phyloP scores from a whole-genome alignment of 352 stramenopile genomes.

The Globisporangium yorkense region DNA sequence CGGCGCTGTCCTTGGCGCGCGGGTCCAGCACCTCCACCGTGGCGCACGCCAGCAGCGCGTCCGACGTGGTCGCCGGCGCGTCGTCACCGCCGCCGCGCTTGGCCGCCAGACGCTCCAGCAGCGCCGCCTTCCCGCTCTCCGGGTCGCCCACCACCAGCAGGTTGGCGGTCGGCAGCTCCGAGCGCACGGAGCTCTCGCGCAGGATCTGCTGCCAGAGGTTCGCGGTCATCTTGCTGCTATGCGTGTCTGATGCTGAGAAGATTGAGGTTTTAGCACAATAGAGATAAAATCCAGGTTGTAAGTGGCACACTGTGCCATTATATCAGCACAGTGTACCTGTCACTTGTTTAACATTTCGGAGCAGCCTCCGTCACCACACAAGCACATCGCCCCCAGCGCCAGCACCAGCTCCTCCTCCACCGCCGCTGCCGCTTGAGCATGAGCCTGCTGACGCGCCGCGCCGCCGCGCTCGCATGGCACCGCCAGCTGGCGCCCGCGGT shows the following conservation, averaged over 20 bases:
- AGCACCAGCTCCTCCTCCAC: too few species aligned
- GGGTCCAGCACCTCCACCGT: conserved; percentile 67
- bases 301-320: too few species aligned
- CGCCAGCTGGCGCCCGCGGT: conserved; percentile 6
- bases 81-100: conserved; percentile 23
- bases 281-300: too few species aligned
- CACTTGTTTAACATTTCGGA: too few species aligned
- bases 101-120: conserved; percentile 44
- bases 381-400: too few species aligned
- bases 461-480: conserved; percentile 4
- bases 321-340: too few species aligned
- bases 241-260: not conserved
- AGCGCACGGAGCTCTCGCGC: conserved; percentile 71
- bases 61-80: conserved; percentile 10
- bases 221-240: not conserved
- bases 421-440: too few species aligned
- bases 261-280: too few species aligned
- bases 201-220: conserved; percentile 86
- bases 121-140: conserved; percentile 66
- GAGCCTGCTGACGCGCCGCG: conserved; percentile 11
- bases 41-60: conserved; percentile 52
- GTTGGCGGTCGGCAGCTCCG: conserved; percentile 58
- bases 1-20: conserved; percentile 42
- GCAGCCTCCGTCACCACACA: too few species aligned
- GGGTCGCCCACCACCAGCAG: conserved; percentile 67